Percentiles rank a stretch among this genome's conserved stretches.
Conservation (phyloP, 331 rosid species). For the Stylosanthes scabra region DNA sequence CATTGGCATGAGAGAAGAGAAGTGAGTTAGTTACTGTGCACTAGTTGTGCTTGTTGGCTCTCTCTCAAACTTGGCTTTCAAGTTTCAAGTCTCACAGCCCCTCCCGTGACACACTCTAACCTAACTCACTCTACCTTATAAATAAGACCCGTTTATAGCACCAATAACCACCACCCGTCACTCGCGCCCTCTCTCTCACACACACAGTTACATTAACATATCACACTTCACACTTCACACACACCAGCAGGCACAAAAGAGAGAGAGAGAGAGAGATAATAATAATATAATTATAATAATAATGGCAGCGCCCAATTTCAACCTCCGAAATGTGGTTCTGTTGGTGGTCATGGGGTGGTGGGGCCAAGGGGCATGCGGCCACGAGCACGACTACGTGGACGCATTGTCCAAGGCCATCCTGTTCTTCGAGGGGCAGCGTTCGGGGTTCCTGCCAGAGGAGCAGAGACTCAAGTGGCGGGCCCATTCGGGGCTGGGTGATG, state of each 20-base stretch:
- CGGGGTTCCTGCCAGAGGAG: slow-evolving; percentile 73
- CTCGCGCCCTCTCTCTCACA: too few species aligned
- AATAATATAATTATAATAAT: too few species aligned
- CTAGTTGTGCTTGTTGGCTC: background rate
- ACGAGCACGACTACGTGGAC: slow-evolving; percentile 62
- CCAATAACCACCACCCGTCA: background rate
- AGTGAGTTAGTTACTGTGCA: too few species aligned
- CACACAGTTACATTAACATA: background rate
- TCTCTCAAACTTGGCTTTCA: slow-evolving; percentile 39
- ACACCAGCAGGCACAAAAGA: slow-evolving; percentile 14
- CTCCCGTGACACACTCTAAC: slow-evolving; percentile 66
- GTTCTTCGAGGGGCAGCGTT: slow-evolving; percentile 92
- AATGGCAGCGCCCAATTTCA: background rate
- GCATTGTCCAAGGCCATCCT: slow-evolving; percentile 80
- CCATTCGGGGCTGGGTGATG: slow-evolving; percentile 76
- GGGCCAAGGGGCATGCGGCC: background rate
- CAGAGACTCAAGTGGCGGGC: slow-evolving; percentile 74
- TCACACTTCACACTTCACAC: background rate
- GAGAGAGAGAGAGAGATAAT: background rate
- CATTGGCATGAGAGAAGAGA: background rate
- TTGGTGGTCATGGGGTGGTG: background rate
- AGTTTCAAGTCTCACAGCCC: slow-evolving; percentile 53
- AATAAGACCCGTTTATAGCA: slow-evolving; percentile 31
- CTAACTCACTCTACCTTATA: slow-evolving; percentile 4
- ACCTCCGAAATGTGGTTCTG: background rate